Conservation (phyloP, 2,329 filamentous ascomycete genomes). For the Ascochyta lentis region DNA sequence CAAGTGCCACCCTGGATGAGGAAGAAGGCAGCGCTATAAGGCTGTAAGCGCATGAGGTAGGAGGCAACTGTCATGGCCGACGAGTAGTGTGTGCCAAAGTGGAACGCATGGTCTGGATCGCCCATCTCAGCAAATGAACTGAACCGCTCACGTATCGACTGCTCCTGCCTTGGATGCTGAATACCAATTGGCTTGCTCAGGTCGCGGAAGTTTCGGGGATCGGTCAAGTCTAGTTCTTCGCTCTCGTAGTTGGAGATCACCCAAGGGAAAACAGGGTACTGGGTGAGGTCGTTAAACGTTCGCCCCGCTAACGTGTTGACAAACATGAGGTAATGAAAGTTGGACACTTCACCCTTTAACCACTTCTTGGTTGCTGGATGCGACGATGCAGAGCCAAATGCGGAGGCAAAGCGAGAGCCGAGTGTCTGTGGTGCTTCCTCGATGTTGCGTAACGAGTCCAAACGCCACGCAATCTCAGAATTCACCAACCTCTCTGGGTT, state of each 20-base stretch:
- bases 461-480: constrained; percentile 87
- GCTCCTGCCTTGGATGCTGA: constrained; percentile 76
- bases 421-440: constrained; percentile 71
- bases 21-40: constrained; percentile 95
- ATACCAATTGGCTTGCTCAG: constrained; percentile 96
- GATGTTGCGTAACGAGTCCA: constrained; percentile 79
- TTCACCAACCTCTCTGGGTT: constrained; percentile 73
- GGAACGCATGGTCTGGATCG: constrained; percentile 79
- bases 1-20: constrained; percentile 94
- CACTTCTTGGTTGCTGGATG: constrained; percentile 88
- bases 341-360: constrained; percentile 94
- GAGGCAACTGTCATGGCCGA: constrained; percentile 99
- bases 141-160: constrained; percentile 83
- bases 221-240: constrained; percentile 83
- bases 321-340: constrained; percentile 98
- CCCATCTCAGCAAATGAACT: constrained; percentile 89
- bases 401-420: constrained; percentile 87
- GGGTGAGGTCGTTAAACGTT: constrained; percentile 97
- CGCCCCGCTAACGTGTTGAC: constrained; percentile 96
- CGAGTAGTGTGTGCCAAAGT: constrained; percentile 98
- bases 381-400: constrained; percentile 83
- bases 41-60: constrained; percentile 91
- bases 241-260: constrained; percentile 95
- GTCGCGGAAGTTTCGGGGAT: constrained; percentile 87
- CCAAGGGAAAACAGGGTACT: constrained; percentile 98